Evolutionary conservation across 495 filamentous ascomycete species (phyloP).

Genomic region (Pseudevernia furfuracea): DNA sequence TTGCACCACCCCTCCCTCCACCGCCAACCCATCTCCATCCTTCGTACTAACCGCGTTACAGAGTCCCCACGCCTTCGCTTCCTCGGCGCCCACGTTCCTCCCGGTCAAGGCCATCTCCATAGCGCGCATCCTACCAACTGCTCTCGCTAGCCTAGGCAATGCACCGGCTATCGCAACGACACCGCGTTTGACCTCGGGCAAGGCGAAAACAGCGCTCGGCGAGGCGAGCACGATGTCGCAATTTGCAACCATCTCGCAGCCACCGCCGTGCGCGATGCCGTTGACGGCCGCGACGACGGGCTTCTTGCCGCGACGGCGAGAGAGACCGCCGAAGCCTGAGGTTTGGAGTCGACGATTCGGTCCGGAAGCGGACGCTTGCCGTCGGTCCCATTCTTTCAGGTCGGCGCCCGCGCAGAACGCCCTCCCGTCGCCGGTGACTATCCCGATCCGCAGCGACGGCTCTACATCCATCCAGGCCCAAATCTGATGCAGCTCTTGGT

Average conservation of each 20-base stretch:
- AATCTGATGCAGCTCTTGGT: conserved; percentile 45
- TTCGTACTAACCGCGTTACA: conserved; percentile 57
- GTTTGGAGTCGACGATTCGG: conserved; percentile 20
- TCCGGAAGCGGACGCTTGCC: not conserved
- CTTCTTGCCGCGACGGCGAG: conserved; percentile 28
- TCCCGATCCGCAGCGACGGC: conserved; percentile 45
- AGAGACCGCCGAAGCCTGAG: conserved; percentile 30
- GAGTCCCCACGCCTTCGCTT: conserved; percentile 62
- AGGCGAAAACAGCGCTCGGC: conserved; percentile 45
- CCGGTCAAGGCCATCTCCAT: conserved; percentile 65
- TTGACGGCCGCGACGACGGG: conserved; percentile 71
- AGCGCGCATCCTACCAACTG: conserved; percentile 59
- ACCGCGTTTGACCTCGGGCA: conserved; percentile 64
- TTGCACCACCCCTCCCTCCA: conserved; percentile 35
- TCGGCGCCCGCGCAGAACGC: conserved; percentile 56
- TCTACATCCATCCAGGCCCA: conserved; percentile 53
- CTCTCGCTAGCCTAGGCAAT: conserved; percentile 63
- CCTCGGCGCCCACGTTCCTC: conserved; percentile 45
- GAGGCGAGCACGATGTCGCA: conserved; percentile 61
- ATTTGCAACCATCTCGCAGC: conserved; percentile 64
- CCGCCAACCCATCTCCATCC: conserved; percentile 43
- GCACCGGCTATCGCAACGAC: conserved; percentile 64
- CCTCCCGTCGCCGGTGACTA: conserved; percentile 48
- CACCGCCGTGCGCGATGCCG: conserved; percentile 68
- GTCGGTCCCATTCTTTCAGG: conserved; percentile 35